These are phyloP conservation scores for Nakazawaea sp. DNA, from an alignment of 805 yeast genomes.

Conservation along the genomic window DNA sequence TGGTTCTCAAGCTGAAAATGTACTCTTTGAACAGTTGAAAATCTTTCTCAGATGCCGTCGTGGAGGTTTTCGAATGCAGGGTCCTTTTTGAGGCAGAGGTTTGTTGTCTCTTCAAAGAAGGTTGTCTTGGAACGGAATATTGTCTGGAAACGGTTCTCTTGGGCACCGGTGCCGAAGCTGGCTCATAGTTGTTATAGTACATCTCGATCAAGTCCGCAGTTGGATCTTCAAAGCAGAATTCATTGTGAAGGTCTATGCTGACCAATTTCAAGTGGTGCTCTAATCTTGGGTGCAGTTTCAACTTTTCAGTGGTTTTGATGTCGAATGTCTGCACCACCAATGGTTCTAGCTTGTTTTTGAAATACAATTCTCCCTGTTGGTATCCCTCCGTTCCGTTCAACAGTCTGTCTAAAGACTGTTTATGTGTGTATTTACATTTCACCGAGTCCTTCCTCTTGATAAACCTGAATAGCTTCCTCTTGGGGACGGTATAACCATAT, in stretches of 20 bases:
- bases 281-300: constrained; percentile 17
- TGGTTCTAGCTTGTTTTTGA: not conserved
- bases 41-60: constrained; percentile 14
- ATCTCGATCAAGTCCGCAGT: constrained; percentile 14
- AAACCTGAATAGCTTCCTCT: constrained; percentile 6
- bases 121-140: not conserved
- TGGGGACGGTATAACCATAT: constrained; percentile 1
- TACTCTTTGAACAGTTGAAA: constrained; percentile 15
- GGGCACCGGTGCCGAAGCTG: constrained; percentile 8
- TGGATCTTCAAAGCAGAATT: constrained; percentile 11
- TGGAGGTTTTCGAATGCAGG: not conserved
- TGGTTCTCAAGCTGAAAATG: constrained; percentile 13
- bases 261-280: constrained; percentile 15
- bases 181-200: constrained; percentile 9
- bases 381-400: not conserved
- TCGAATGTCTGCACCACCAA: constrained; percentile 2
- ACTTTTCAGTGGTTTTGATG: constrained; percentile 10
- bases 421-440: not conserved
- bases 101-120: not conserved
- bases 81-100: too few species aligned
- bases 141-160: constrained; percentile 5
- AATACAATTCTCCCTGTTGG: not conserved
- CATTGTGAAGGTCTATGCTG: constrained; percentile 2
- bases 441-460: not conserved
- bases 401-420: not conserved